Base-by-base conservation (phyloP, 2,329 filamentous ascomycete species). In the Lecanoromycetidae sp. region DNA sequence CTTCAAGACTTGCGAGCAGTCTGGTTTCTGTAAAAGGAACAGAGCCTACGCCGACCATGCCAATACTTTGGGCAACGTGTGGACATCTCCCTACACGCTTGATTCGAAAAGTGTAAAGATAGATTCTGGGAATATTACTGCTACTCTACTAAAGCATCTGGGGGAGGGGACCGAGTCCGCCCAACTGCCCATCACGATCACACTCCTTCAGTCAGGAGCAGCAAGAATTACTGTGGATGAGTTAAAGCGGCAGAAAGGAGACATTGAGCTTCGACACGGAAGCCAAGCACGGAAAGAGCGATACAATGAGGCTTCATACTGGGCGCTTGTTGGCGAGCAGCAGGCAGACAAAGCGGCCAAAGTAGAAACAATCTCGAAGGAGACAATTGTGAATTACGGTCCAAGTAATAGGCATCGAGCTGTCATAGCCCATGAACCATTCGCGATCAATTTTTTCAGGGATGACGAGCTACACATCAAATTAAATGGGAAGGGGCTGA, bases 21-120 rank as follows among this genome's bases (percentile, higher is more conserved):
- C 90, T 4, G 91, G 91, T 58, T 98, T 98, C 71, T 98, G 91
- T 69, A 91, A 87, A 63, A 84, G 91, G 55, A 96, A 96, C 68
- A 80, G 91, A 63, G 84, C 78, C 32, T 88, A 84, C 62, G 91
- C 91, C 61, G 88, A 96, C 66, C 71, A 76, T 54, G 87, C 80
- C 53, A 67, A 76, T 37, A 69, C 77, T 34, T 68, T 77, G 47
- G 79, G 77, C 51, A 73, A 77, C 7, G 71, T 73, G 23, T 95
- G 87, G 84, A 71, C 71, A 55, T 80, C 87, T 6, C 90, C 90
- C 0, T 98, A 96, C 67, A 72, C 74, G 54, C 73, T 98, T 54
- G 71, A 80, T 34, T 68, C 82, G 44, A 75, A 82, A 25, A 82
- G 86, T 1, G 70, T 91, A 50, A 75, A 75, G 7, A 82, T 95